phyloP scores from a whole-genome alignment of 441 rosid species.

The Capsella rubella region DNA sequence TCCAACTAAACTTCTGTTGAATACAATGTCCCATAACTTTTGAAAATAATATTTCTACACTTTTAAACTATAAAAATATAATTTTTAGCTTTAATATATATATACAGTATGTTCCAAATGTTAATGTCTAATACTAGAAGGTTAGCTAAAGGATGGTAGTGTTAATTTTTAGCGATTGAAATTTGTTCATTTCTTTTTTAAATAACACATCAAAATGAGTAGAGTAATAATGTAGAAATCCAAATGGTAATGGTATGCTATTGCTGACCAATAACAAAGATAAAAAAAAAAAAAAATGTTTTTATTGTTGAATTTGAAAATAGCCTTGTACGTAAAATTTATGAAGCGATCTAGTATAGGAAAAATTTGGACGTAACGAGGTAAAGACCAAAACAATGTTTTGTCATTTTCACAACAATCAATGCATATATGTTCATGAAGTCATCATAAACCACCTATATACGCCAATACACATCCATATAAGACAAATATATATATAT shows the following conservation, averaged over 20 bases:
- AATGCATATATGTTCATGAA: slow-evolving; percentile 20
- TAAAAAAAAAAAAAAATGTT: background rate
- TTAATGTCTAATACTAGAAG: no score
- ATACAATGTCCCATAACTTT: background rate
- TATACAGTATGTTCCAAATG: no score
- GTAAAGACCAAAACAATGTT: slow-evolving; percentile 36
- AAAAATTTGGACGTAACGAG: slow-evolving; percentile 33
- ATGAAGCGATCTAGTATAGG: slow-evolving; percentile 21
- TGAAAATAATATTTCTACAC: background rate
- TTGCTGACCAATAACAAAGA: slow-evolving; percentile 3
- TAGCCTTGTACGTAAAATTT: background rate
- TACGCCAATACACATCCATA: slow-evolving; percentile 3
- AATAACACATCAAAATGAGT: background rate
- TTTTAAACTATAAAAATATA: background rate
- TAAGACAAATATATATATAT: no score
- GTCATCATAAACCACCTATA: slow-evolving; percentile 23
- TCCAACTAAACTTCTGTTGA: background rate
- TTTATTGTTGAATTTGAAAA: background rate
- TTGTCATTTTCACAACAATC: slow-evolving; percentile 42
- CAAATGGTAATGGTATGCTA: background rate
- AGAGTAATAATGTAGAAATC: background rate
- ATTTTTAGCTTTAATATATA: no score
- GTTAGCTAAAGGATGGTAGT: background rate
- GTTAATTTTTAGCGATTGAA: background rate
- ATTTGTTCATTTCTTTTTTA: background rate